phyloP scores from a whole-genome alignment of 345 rosid species.

The Bretschneidera sinensis region DNA sequence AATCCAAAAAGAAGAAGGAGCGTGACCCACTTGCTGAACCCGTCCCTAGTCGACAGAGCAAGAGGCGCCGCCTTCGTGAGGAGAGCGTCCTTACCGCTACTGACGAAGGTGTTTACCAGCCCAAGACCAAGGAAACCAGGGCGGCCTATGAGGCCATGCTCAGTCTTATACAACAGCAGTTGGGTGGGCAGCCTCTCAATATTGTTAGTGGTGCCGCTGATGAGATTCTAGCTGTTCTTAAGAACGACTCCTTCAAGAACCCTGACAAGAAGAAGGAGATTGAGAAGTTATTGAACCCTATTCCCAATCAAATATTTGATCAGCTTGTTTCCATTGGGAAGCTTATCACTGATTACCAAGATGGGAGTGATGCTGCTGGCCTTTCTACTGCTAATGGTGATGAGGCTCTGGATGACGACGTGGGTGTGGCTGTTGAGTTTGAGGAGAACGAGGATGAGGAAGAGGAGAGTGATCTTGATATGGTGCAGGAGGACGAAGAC shows the following conservation, averaged over 20 bases:
- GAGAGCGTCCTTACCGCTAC: conserved; percentile 74
- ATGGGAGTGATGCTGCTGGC: conserved; percentile 48
- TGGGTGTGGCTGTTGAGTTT: conserved; percentile 90
- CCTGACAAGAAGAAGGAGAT: conserved; percentile 84
- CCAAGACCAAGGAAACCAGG: conserved; percentile 81
- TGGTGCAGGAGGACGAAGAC: conserved; percentile 80
- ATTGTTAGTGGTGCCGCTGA: conserved; percentile 85
- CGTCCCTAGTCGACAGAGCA: conserved; percentile 46
- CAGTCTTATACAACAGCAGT: conserved; percentile 70
- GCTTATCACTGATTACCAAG: conserved; percentile 79
- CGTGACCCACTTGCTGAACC: conserved; percentile 53
- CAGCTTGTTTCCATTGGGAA: conserved; percentile 72
- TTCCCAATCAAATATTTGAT: conserved; percentile 46
- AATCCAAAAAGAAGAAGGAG: conserved; percentile 70
- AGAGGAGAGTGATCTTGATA: conserved; percentile 85
- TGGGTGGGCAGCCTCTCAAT: conserved; percentile 85
- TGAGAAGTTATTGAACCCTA: conserved; percentile 64
- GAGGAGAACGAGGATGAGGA: conserved; percentile 87
- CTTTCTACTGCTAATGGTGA: conserved; percentile 47
- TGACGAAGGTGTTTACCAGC: conserved; percentile 91
- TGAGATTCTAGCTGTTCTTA: conserved; percentile 88
- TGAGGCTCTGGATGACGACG: conserved; percentile 77
- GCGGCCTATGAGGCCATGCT: conserved; percentile 93
- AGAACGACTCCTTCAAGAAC: conserved; percentile 54
- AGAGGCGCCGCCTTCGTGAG: conserved; percentile 65